Base-by-base conservation (phyloP, 257 asterid genomes). In the Plectranthus barbatus region DNA sequence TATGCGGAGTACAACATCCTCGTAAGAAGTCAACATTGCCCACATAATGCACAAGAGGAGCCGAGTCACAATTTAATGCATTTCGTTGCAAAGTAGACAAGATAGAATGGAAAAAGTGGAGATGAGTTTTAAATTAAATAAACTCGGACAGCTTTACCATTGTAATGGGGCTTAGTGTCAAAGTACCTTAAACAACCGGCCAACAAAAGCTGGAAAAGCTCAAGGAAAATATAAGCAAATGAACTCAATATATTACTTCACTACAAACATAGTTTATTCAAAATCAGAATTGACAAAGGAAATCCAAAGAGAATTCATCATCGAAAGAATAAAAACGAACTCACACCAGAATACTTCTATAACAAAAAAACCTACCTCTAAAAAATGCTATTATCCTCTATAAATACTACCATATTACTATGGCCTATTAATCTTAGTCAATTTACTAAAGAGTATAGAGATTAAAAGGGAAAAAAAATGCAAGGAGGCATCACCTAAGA, bases 401-500 rank as follows among this genome's bases (percentile, higher is more conserved):
- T 31, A 31, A 31, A 3, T 31, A 3, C 7, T 3, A 31, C 36
- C 1, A 4, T 23, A 4, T 31, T 31, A 4, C 36, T 31, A 31
- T 31, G 7, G 36, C 7, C 36, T 31, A 31, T 31, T 4, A 6
- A 31, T 17, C 56, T 23, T 5, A 14, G 9, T 36, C 14, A 37
- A 51, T 36, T 24, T 45, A 51, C 15, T 9, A n/a, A n/a, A n/a
- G n/a, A n/a, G 3, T 26, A 41, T 41, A 61, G 4, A 34, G 46
- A 49, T 66, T 23, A 33, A 19, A 62, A 63, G 12, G 11, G 21
- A 58, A 68, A 54, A 58, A 75, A 60, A 67, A 18, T 45, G 67
- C 59, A 23, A 67, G n/a, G 46, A 63, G 59, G 48, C 59, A 39
- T 81, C 76, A 89, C 99, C 97, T 86, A 49, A 92, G 91, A 75